phyloP scores from a whole-genome alignment of 768 basidiomycete genomes.

The Tephrocybe sp. region DNA sequence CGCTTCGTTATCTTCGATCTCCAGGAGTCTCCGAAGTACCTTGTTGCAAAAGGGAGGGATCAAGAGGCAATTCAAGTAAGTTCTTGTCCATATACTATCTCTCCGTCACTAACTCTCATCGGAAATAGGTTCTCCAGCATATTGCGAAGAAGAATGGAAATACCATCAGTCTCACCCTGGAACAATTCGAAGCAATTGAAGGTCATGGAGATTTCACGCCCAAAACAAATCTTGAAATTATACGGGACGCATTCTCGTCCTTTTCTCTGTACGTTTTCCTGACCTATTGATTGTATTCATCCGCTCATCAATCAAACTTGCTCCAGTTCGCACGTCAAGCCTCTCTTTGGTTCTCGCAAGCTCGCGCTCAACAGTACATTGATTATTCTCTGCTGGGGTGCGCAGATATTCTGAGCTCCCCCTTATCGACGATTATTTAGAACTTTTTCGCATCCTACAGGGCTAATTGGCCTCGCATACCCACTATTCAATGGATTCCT shows the following conservation, averaged over 20 bases:
- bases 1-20: slow-evolving; percentile 56
- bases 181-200: slow-evolving; percentile 34
- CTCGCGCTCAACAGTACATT: slow-evolving; percentile 43
- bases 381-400: slow-evolving; percentile 50
- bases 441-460: slow-evolving; percentile 18
- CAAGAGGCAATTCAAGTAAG: slow-evolving; percentile 47
- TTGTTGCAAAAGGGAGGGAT: slow-evolving; percentile 54
- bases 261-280: slow-evolving; percentile 34
- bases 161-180: slow-evolving; percentile 40
- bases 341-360: slow-evolving; percentile 42
- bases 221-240: slow-evolving; percentile 24
- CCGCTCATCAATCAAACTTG: not conserved
- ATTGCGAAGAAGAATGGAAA: slow-evolving; percentile 47
- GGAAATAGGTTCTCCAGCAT: slow-evolving; percentile 39
- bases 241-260: slow-evolving; percentile 32
- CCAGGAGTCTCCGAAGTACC: slow-evolving; percentile 61
- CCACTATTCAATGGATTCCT: slow-evolving; percentile 53
- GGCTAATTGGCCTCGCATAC: slow-evolving; percentile 49
- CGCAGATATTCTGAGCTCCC: slow-evolving; percentile 9
- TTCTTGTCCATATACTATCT: not conserved
- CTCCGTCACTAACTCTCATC: not conserved
- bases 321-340: slow-evolving; percentile 42
- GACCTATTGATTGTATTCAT: not conserved
- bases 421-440: not conserved
- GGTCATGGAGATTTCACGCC: slow-evolving; percentile 13